Evolutionary conservation across 768 basidiomycete genomes (phyloP).

Genomic region (Floccularia luteovirens): DNA sequence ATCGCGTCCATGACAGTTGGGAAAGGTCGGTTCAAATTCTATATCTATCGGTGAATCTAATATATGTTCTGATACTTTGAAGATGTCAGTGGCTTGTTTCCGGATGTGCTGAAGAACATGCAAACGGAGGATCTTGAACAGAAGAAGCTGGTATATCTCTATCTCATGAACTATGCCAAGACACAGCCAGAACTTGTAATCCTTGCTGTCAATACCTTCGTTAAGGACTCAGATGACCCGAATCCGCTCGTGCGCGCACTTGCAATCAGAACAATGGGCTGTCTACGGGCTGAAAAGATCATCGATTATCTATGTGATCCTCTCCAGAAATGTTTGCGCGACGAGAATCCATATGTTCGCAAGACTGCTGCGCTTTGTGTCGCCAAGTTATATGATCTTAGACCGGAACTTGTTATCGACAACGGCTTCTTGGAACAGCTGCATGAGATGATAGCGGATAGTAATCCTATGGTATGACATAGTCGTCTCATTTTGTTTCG

Average conservation of each 20-base stretch:
- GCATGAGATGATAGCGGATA: constrained; percentile 90
- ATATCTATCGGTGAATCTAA: constrained; percentile 2
- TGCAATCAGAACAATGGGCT: constrained; percentile 97
- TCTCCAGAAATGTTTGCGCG: constrained; percentile 81
- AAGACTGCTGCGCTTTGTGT: constrained; percentile 98
- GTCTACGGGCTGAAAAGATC: constrained; percentile 95
- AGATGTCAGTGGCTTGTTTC: constrained; percentile 93
- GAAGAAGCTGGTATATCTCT: constrained; percentile 99
- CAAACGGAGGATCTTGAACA: constrained; percentile 99
- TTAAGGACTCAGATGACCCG: constrained; percentile 93
- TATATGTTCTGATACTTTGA: neutral
- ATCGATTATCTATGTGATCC: constrained; percentile 98
- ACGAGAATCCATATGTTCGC: constrained; percentile 97
- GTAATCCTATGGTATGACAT: constrained; percentile 92
- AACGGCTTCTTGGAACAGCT: constrained; percentile 88
- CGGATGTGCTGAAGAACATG: constrained; percentile 99
- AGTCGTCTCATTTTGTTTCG: neutral
- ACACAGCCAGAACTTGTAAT: constrained; percentile 99
- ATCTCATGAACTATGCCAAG: constrained; percentile 99
- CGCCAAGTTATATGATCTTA: constrained; percentile 95
- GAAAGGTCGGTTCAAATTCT: constrained; percentile 55
- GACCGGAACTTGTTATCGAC: constrained; percentile 90
- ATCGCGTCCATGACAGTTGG: constrained; percentile 99
- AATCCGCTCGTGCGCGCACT: constrained; percentile 96
- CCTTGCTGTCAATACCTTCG: constrained; percentile 97